phyloP scores from a whole-genome alignment of 495 filamentous ascomycete genomes.

The Aspergillus sparsus region DNA sequence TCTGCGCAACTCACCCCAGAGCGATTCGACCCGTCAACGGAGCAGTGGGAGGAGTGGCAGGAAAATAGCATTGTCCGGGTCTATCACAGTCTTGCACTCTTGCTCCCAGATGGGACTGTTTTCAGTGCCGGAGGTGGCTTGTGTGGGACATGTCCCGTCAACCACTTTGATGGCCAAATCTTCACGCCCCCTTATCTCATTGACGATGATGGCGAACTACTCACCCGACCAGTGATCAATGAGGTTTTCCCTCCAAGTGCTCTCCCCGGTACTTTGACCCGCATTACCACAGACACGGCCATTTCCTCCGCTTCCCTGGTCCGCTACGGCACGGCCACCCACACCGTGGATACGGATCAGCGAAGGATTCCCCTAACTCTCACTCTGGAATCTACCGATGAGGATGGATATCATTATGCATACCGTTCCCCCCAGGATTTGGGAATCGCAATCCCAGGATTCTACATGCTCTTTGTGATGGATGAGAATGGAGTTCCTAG shows the following conservation, averaged over 20 bases:
- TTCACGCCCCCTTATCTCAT: slow-evolving; percentile 60
- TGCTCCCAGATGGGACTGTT: slow-evolving; percentile 58
- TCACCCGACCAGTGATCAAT: slow-evolving; percentile 42
- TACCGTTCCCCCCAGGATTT: slow-evolving; percentile 56
- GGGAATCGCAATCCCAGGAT: slow-evolving; percentile 25
- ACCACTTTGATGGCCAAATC: slow-evolving; percentile 61
- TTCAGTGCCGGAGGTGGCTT: slow-evolving; percentile 58
- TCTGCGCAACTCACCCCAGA: slow-evolving; percentile 48
- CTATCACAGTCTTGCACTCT: slow-evolving; percentile 58
- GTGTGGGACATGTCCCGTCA: slow-evolving; percentile 51
- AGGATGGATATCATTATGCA: slow-evolving; percentile 7
- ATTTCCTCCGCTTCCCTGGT: slow-evolving; percentile 39
- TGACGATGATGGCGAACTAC: slow-evolving; percentile 38
- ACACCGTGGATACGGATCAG: slow-evolving; percentile 62
- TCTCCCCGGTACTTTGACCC: slow-evolving; percentile 18
- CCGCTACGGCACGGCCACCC: slow-evolving; percentile 51
- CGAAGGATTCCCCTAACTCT: slow-evolving; percentile 48
- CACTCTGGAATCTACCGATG: slow-evolving; percentile 6
- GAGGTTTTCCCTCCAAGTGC: slow-evolving; percentile 26
- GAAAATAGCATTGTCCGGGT: slow-evolving; percentile 48
- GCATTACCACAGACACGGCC: slow-evolving; percentile 9
- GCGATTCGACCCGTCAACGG: slow-evolving; percentile 49
- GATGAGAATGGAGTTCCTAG: slow-evolving; percentile 8
- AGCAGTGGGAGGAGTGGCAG: slow-evolving; percentile 38
- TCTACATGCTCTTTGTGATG: slow-evolving; percentile 17